These are phyloP conservation scores for Choricystis sp. DNA, from an alignment of 139 green algal genomes.

Conservation along the genomic window DNA sequence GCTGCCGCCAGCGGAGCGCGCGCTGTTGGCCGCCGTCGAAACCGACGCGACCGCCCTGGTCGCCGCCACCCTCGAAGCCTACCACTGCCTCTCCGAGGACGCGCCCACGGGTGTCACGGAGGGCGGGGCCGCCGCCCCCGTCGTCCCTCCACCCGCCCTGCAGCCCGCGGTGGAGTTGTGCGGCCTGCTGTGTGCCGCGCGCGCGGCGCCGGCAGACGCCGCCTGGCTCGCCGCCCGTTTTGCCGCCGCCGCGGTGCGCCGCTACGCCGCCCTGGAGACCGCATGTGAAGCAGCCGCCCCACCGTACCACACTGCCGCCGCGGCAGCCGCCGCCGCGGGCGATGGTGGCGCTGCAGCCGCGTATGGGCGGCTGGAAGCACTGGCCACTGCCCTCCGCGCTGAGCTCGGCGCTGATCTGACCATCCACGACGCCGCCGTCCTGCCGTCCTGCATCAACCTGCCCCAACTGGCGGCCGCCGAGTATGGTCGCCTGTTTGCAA, in stretches of 20 bases:
- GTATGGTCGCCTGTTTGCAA: conserved; percentile 18
- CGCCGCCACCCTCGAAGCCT: conserved; percentile 28
- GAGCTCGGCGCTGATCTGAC: conserved; percentile 28
- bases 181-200: conserved; percentile 20
- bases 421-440: conserved; percentile 20
- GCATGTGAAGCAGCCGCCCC: conserved; percentile 7
- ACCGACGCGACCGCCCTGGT: conserved; percentile 22
- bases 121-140: conserved; percentile 11
- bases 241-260: conserved; percentile 14
- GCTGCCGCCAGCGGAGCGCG: conserved; percentile 18
- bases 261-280: conserved; percentile 22
- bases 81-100: conserved; percentile 23
- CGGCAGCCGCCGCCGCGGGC: not conserved
- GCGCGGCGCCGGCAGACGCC: conserved; percentile 7
- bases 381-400: conserved; percentile 22
- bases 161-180: conserved; percentile 21
- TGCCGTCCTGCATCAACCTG: conserved; percentile 22
- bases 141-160: conserved; percentile 18
- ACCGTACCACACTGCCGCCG: not conserved
- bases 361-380: conserved; percentile 22
- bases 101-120: conserved; percentile 20
- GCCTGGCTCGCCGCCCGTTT: conserved; percentile 27
- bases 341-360: not conserved
- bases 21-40: conserved; percentile 18
- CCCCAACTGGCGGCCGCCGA: conserved; percentile 24